phyloP scores from a whole-genome alignment of 192 early-diverging fungal genomes.

The Ambispora gerdemannii region DNA sequence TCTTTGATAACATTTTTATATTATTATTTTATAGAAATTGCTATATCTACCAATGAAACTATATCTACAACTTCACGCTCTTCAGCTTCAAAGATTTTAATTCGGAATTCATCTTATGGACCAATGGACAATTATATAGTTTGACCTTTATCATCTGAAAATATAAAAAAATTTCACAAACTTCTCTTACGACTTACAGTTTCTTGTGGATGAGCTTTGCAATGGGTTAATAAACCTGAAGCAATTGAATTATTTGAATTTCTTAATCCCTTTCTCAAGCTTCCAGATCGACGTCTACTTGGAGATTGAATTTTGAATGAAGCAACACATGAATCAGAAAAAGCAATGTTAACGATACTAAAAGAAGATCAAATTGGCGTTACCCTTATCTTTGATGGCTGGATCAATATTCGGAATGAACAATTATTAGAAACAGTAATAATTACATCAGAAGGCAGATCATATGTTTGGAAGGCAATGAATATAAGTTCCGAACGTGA shows the following conservation, averaged over 20 bases:
- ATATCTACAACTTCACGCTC: not conserved
- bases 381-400: slow-evolving; percentile 13
- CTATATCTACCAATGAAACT: not conserved
- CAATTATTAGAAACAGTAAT: slow-evolving; percentile 5
- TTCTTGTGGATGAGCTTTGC: not conserved
- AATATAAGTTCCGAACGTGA: slow-evolving; percentile 4
- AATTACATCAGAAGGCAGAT: not conserved
- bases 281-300: not conserved
- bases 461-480: not conserved
- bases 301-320: not conserved
- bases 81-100: not conserved
- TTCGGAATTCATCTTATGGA: not conserved
- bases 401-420: not conserved
- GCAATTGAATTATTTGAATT: slow-evolving; percentile 17
- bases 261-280: slow-evolving; percentile 4
- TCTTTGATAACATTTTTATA: not conserved
- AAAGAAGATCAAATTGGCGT: not conserved
- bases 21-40: not conserved
- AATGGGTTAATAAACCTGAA: slow-evolving; percentile 6
- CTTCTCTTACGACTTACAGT: slow-evolving; percentile 1
- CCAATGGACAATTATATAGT: slow-evolving; percentile 17
- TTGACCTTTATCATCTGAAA: not conserved
- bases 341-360: not conserved
- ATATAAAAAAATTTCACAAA: slow-evolving; percentile 4
- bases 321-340: not conserved